Base-by-base conservation (phyloP, 2,329 filamentous ascomycete species). In the Pestalotiopsis sp. region DNA sequence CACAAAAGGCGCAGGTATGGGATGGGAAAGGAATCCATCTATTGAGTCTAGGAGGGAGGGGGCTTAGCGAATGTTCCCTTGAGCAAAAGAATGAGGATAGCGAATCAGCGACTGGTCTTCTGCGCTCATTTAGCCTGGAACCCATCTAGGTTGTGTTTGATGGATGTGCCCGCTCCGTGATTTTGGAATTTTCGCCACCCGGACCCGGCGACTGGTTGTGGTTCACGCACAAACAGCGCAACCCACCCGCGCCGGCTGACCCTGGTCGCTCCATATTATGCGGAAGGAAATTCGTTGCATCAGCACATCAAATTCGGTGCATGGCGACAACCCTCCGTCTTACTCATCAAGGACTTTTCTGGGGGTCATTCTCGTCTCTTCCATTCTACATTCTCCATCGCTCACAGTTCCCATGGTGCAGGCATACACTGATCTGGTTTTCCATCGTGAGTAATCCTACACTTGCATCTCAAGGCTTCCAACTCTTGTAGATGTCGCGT, bases 211-310 rank as follows among this genome's bases (percentile, higher is more conserved):
- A 52, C 49, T 67, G 66, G 66, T 45, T 23, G 25, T 36, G 58
- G 66, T 45, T 67, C 38, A 67, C 66, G 66, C 66, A 67, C 25
- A 63, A 67, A 62, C 11, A 56, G 58, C 66, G 66, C 66, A 63
- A 12, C 45, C 2, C 66, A 31, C 57, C n/a, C 27, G 4, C 59
- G 17, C 27, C 59, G 59, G 25, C 17, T 14, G 31, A 39, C 9
- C 25, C 27, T 36, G 27, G 31, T 17, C 25, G 58, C 12, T 31
- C 4, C 6, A 4, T 36, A 9, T 58, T 27, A 27, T 4, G 14
- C 13, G 41, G 41, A 49, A 49, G 56, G 56, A 27, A 12, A 13
- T 58, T 23, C 20, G 12, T 27, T 59, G 57, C 20, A 9, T 23
- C 20, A 36, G 31, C 31, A 36, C 31, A 9, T 36, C 31, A 9